Evolutionary conservation across 2,329 filamentous ascomycete genomes (phyloP), one percentile per base, ranked within the genome.

Genomic region (Penicillium sp.): DNA sequence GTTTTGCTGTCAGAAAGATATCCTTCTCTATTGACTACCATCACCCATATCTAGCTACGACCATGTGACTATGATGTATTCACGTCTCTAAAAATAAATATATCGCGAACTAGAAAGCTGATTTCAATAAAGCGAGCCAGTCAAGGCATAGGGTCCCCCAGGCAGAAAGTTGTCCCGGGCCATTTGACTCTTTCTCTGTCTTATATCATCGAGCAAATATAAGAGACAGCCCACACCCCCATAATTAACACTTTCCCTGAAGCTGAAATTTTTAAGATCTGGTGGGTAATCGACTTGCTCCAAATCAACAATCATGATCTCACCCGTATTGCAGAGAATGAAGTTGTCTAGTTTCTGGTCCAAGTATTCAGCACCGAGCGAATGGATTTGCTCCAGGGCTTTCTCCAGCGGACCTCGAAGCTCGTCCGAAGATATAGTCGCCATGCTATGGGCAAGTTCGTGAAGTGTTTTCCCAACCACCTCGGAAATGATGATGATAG

Each of bases 271-370:
- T 32, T 51, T 40, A 44, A 44, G 39, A 48, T 32, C 48, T 22
- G n/a, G 22, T 18, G 54, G 54, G 22, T 52, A 56, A 39, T 38
- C 24, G 10, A 56, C 43, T 48, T 56, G 54, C 44, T 56, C 48
- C 39, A 56, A 32, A 44, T 56, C 48, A 45, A 52, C 45, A 52
- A 56, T 45, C 54, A 52, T 56, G 29, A 56, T 22, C 16, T 31
- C 27, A 44, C 47, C 47, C 9, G 29, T 44, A 18, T 55, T 36
- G 42, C 53, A 55, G 34, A 55, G 53, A 51, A 55, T 36, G 24
- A 55, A 55, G 34, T 50, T 51, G 24, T 51, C 47, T 27, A 55
- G 38, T 39, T 43, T 22, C 53, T 55, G 38, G 29, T 51, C 47
- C 22, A 52, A 52, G 31, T 52, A 46, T 18, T 46, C 14, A 4